Percentiles rank a stretch among this genome's conserved stretches.
phyloP scores from a whole-genome alignment of 352 stramenopile genomes.

The Achlya hypogyna region DNA sequence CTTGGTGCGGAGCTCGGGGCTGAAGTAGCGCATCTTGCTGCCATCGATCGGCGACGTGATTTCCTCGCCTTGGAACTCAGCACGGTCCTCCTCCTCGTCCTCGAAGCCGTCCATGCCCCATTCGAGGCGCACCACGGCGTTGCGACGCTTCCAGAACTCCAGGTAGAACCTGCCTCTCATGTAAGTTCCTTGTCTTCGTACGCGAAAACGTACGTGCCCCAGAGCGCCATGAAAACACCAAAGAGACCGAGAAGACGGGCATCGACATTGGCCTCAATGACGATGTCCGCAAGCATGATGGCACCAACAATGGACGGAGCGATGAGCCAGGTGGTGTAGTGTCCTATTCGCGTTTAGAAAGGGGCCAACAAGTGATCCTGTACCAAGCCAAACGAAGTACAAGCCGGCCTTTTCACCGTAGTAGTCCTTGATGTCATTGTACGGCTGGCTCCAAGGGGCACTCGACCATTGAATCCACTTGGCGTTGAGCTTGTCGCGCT shows the following conservation, averaged over 20 bases:
- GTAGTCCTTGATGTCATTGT: constrained; percentile 65
- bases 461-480: constrained; percentile 51
- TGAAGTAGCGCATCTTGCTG: constrained; percentile 71
- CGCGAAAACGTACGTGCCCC: constrained; percentile 32
- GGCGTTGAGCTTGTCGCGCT: constrained; percentile 34
- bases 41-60: constrained; percentile 68
- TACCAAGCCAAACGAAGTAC: constrained; percentile 95
- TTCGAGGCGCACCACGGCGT: constrained; percentile 54
- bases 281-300: constrained; percentile 80
- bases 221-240: constrained; percentile 76
- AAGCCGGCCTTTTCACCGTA: constrained; percentile 90
- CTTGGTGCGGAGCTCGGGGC: constrained; percentile 43
- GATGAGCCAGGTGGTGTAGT: constrained; percentile 93
- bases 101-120: constrained; percentile 71
- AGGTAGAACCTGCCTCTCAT: constrained; percentile 40
- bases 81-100: constrained; percentile 46
- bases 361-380: constrained; percentile 1
- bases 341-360: constrained; percentile 25
- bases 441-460: constrained; percentile 46
- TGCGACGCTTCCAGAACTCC: constrained; percentile 77
- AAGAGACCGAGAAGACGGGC: constrained; percentile 57
- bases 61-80: constrained; percentile 60
- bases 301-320: constrained; percentile 83
- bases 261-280: constrained; percentile 45
- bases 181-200: not conserved